Conservation (phyloP, 148 eudicot species). For the Polygonum maritimum region DNA sequence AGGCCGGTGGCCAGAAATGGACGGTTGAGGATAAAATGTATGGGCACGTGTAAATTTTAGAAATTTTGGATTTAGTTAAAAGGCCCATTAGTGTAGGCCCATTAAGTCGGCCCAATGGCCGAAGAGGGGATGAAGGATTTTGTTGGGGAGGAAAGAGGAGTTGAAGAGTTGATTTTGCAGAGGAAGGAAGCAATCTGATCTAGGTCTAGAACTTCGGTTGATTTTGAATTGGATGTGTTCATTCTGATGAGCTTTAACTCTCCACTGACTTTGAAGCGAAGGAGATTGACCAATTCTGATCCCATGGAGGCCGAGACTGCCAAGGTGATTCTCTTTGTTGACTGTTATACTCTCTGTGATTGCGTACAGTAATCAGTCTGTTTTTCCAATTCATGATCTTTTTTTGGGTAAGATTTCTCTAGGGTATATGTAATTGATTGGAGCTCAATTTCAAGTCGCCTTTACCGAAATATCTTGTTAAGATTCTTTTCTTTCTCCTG, state of each 20-base stretch:
- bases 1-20: background rate
- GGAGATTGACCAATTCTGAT: conserved; percentile 17
- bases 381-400: background rate
- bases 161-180: too few relatives aligned
- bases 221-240: background rate
- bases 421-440: background rate
- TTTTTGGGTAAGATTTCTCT: background rate
- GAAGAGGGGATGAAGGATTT: background rate
- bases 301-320: conserved; percentile 34
- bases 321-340: conserved; percentile 17
- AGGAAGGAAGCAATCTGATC: background rate
- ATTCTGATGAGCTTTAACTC: conserved; percentile 24
- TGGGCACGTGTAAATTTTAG: background rate
- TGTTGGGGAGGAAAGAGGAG: background rate
- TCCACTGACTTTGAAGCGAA: conserved; percentile 23
- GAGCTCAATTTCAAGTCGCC: background rate
- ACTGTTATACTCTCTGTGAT: background rate
- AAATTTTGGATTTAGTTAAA: background rate
- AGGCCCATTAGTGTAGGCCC: background rate
- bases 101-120: background rate
- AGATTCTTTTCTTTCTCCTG: background rate
- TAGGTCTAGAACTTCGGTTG: background rate
- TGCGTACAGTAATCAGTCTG: background rate
- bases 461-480: background rate
- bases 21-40: background rate